These are phyloP conservation scores for Xylariales sp. DNA, from an alignment of 2,329 filamentous ascomycete species.

Conservation along the genomic window DNA sequence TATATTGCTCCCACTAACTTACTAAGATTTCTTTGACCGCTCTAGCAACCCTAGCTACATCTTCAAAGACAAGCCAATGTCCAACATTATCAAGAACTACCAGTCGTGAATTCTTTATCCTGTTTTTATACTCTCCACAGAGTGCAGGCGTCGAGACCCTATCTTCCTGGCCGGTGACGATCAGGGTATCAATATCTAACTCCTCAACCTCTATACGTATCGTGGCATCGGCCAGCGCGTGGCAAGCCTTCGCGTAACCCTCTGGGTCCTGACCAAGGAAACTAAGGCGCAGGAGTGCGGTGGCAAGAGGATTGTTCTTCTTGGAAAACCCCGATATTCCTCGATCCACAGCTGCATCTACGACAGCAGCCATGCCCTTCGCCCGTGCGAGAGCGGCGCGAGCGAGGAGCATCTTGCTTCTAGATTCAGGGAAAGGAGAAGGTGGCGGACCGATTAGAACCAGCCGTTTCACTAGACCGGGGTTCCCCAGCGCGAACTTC, in stretches of 20 bases:
- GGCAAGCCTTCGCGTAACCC: slow-evolving; percentile 32
- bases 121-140: slow-evolving; percentile 16
- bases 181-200: slow-evolving; percentile 18
- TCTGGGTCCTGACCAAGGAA: slow-evolving; percentile 33
- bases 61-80: slow-evolving; percentile 31
- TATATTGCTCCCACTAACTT: not conserved
- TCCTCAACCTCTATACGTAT: slow-evolving; percentile 15
- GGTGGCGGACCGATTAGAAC: slow-evolving; percentile 23
- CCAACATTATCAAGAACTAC: slow-evolving; percentile 25
- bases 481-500: slow-evolving; percentile 18
- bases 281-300: slow-evolving; percentile 20
- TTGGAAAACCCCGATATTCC: not conserved
- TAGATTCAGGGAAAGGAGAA: slow-evolving; percentile 2
- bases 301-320: slow-evolving; percentile 20
- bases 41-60: slow-evolving; percentile 4
- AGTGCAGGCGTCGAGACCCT: not conserved
- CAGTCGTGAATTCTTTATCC: not conserved
- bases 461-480: slow-evolving; percentile 14
- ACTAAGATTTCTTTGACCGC: slow-evolving; percentile 5
- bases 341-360: not conserved
- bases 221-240: slow-evolving; percentile 10
- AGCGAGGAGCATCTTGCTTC: not conserved
- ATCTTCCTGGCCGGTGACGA: slow-evolving; percentile 27
- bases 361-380: slow-evolving; percentile 20
- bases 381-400: slow-evolving; percentile 9